phyloP scores from a whole-genome alignment of 176 grass and related monocot species.

The Elymus sibiricus region DNA sequence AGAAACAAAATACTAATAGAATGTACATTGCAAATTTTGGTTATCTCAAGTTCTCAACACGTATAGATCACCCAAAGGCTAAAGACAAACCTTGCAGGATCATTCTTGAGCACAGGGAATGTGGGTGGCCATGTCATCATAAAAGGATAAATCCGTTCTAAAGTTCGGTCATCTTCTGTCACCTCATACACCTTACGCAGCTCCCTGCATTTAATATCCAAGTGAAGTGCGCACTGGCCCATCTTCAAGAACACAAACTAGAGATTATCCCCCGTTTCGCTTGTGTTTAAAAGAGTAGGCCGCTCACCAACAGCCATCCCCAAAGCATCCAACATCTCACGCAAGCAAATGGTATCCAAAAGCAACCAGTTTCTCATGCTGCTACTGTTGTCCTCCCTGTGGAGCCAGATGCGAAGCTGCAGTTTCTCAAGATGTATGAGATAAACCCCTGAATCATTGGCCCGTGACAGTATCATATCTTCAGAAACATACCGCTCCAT shows the following conservation, averaged over 20 bases:
- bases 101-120: not conserved
- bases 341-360: not conserved
- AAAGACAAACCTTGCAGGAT: not conserved
- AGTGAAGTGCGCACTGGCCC: not conserved
- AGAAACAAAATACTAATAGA: not conserved
- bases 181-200: not conserved
- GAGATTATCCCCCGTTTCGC: not conserved
- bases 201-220: not conserved
- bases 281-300: not conserved
- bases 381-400: not conserved
- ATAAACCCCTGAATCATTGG: not conserved
- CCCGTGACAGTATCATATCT: not conserved
- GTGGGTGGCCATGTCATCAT: conserved; percentile 5
- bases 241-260: not conserved
- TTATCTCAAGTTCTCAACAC: not conserved
- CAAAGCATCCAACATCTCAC: not conserved
- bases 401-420: not conserved
- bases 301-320: not conserved
- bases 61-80: not conserved
- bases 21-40: not conserved
- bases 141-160: not conserved
- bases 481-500: not conserved
- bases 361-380: not conserved
- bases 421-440: not conserved
- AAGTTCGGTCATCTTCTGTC: not conserved